Percentiles rank a stretch among this genome's conserved stretches.
Evolutionary conservation across 805 yeast genomes (phyloP).

Genomic region (Candida boleticola): DNA sequence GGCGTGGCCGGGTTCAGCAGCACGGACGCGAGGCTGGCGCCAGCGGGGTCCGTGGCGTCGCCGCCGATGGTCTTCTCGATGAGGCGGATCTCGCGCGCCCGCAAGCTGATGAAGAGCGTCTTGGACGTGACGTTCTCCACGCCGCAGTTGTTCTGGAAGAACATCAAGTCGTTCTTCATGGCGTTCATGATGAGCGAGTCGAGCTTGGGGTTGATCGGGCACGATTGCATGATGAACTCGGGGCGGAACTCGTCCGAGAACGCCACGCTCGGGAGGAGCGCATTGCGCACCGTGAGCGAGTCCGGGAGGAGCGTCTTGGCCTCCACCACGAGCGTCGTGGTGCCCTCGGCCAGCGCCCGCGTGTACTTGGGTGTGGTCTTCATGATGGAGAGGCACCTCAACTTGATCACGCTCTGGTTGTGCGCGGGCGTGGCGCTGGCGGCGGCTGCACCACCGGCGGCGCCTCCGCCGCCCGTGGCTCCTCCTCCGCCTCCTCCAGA

Average conservation of each 20-base stretch:
- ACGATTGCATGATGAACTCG: constrained; percentile 53
- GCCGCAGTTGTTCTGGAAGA: constrained; percentile 37
- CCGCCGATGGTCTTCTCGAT: constrained; percentile 38
- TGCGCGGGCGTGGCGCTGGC: neutral
- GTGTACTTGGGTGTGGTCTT: constrained; percentile 3
- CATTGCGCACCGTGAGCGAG: constrained; percentile 7
- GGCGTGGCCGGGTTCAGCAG: neutral
- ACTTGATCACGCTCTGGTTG: neutral
- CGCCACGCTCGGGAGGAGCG: constrained; percentile 35
- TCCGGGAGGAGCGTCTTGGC: neutral
- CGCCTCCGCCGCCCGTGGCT: neutral
- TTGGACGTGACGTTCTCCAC: constrained; percentile 30
- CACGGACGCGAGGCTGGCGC: neutral
- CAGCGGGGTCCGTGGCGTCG: neutral
- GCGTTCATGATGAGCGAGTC: constrained; percentile 47
- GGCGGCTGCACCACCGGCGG: neutral
- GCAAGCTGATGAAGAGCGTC: constrained; percentile 41
- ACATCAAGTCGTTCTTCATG: constrained; percentile 53
- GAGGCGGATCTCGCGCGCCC: constrained; percentile 44
- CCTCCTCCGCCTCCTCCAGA: neutral
- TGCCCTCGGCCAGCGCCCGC: neutral
- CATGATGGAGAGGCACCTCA: constrained; percentile 1
- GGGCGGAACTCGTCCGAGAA: constrained; percentile 52
- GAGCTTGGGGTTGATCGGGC: constrained; percentile 49
- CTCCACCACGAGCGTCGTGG: neutral